These are phyloP conservation scores for Aspergillus cristatus DNA, from an alignment of 495 filamentous ascomycete genomes.

Conservation along the genomic window DNA sequence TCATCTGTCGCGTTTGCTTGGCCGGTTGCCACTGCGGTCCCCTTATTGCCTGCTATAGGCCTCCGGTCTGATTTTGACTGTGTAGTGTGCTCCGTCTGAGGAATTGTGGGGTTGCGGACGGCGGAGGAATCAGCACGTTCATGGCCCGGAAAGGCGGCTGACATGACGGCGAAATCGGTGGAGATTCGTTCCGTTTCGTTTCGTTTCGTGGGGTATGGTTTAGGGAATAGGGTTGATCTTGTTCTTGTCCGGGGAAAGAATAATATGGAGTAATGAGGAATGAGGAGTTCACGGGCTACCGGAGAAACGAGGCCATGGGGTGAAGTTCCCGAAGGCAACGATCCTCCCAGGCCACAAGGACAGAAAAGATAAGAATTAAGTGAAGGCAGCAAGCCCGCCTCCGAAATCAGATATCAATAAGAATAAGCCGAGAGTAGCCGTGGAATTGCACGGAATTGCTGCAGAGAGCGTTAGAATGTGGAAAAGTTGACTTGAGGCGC, in stretches of 20 bases:
- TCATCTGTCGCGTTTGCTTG: slow-evolving; percentile 8
- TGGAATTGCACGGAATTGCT: too few species aligned
- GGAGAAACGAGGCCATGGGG: slow-evolving; percentile 18
- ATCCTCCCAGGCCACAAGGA: too few species aligned
- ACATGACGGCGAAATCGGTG: slow-evolving; percentile 25
- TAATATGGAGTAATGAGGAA: too few species aligned
- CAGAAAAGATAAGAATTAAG: not conserved
- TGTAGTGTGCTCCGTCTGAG: slow-evolving; percentile 29
- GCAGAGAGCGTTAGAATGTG: slow-evolving; percentile 5
- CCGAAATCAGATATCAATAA: too few species aligned
- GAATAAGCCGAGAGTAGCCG: not conserved
- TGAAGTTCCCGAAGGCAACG: not conserved
- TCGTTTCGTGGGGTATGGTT: too few species aligned
- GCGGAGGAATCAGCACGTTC: slow-evolving; percentile 13
- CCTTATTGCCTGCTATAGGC: slow-evolving; percentile 13
- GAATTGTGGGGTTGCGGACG: slow-evolving; percentile 8
- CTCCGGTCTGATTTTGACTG: slow-evolving; percentile 16
- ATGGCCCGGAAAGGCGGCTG: slow-evolving; percentile 23
- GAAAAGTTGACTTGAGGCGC: slow-evolving; percentile 5
- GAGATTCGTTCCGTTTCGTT: too few species aligned
- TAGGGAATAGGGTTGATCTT: too few species aligned
- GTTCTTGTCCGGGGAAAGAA: too few species aligned
- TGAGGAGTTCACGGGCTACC: slow-evolving; percentile 22
- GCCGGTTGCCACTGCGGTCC: slow-evolving; percentile 8
- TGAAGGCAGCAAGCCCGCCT: not conserved